Percentiles rank a stretch among this genome's conserved stretches.
These are phyloP conservation scores for Fusarium brachygibbosum DNA, from an alignment of 2,329 filamentous ascomycete genomes.

Conservation along the genomic window DNA sequence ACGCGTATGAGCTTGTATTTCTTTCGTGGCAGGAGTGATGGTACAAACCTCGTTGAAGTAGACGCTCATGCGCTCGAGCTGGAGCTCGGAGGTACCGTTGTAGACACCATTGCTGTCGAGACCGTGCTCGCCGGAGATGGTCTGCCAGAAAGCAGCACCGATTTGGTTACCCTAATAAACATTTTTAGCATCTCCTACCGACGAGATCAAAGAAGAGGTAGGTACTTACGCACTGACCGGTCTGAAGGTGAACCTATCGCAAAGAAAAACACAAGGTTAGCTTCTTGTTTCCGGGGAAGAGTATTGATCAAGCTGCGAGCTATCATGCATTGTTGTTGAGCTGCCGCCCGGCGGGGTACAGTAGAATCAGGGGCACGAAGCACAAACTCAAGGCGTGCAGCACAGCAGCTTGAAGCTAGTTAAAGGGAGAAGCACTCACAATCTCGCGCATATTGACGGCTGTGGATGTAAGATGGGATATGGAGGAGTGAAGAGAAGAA, in stretches of 20 bases:
- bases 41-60: conserved; percentile 85
- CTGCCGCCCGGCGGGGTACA: conserved; percentile 51
- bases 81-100: conserved; percentile 97
- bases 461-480: conserved; percentile 44
- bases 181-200: conserved; percentile 54
- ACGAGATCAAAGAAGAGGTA: conserved; percentile 11
- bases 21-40: background rate
- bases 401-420: conserved; percentile 20
- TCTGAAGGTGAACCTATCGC: conserved; percentile 98
- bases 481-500: conserved; percentile 46
- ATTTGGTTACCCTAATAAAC: conserved; percentile 95
- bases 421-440: conserved; percentile 62
- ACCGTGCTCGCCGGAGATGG: conserved; percentile 91
- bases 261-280: conserved; percentile 67
- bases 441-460: conserved; percentile 75
- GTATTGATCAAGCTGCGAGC: conserved; percentile 25
- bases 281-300: conserved; percentile 49
- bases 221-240: conserved; percentile 92
- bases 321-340: conserved; percentile 32
- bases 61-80: conserved; percentile 99
- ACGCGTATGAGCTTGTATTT: conserved; percentile 34
- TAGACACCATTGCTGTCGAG: conserved; percentile 99
- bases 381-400: conserved; percentile 13
- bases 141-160: conserved; percentile 99
- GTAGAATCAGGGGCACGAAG: conserved; percentile 54